Evolutionary conservation across 768 basidiomycete genomes (phyloP), one percentile per base, ranked within the genome.

Genomic region (Omphalotus guepiniiformis): DNA sequence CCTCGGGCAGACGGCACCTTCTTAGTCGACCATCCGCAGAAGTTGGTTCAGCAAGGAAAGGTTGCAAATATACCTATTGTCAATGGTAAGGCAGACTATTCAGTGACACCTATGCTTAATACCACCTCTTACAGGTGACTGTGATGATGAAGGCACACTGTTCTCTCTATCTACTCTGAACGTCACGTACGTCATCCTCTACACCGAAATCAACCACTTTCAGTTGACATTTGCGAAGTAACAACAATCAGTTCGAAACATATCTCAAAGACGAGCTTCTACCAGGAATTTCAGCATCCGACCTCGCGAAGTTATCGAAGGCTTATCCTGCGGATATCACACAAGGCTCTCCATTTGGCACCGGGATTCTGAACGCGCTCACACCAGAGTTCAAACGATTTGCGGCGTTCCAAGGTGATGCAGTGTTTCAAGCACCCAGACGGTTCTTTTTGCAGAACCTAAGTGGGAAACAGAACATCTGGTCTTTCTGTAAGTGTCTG

Each of bases 91-190:
- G 30, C 38, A 23, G 4, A 4, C 15, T 23, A 3, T 1, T 29
- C 28, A 32, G 13, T 26, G 35, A 29, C 32, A 23, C 7, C 36
- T 3, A 46, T 35, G 49, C 18, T 30, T 30, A 32, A 25, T 29
- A 15, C 25, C 16, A 27, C 11, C 29, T 6, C 28, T n/a, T n/a
- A n/a, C 42, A 70, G 77, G 77, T 15, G 71, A 78, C 50, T 71
- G 69, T 50, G 78, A 82, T 41, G 82, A 83, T 45, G 82, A 84
- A 56, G 82, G 80, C 5, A 79, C 80, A 0, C 22, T 74, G 0
- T 78, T 78, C 54, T 65, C 75, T 2, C 52, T 75, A 6, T 63
- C 75, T 2, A 75, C 67, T 2, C 48, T 73, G 32, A 79, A 80
- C 44, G 49, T 78, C 46, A 78, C 75, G 76, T 75, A 51, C 45